Conservation (phyloP, 441 rosid species). For the Populus hybrid region DNA sequence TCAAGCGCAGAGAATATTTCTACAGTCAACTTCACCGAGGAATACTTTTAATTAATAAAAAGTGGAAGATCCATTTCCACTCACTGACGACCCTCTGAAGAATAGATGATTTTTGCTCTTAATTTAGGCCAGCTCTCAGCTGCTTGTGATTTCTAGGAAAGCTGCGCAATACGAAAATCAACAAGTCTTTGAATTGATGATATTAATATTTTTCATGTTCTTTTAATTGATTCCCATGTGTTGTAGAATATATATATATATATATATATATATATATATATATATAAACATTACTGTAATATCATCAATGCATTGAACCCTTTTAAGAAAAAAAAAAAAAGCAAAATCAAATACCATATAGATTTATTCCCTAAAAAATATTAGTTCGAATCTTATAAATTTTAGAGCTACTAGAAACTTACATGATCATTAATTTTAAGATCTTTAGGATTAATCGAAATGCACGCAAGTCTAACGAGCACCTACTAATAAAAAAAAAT, state of each 20-base stretch:
- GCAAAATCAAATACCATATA: too few species aligned
- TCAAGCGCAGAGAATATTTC: not conserved
- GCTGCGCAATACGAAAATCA: not conserved
- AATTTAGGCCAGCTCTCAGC: not conserved
- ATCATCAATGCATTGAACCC: too few species aligned
- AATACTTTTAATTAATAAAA: too few species aligned
- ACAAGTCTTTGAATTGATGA: not conserved
- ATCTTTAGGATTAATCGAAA: accelerated
- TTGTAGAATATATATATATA: not conserved
- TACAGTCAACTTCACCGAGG: not conserved
- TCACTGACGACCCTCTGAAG: not conserved
- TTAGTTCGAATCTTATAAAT: accelerated
- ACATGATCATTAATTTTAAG: accelerated
- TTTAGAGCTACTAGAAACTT: accelerated
- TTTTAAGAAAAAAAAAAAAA: too few species aligned
- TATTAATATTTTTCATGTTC: not conserved
- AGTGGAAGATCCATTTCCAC: not conserved
- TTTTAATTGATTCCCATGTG: not conserved
- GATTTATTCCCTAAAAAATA: accelerated
- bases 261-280: too few species aligned
- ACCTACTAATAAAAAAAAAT: too few species aligned
- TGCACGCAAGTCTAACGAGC: accelerated
- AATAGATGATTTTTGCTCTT: not conserved
- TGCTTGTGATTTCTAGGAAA: not conserved
- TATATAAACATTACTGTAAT: too few species aligned